Percentiles rank a stretch among this genome's conserved stretches.
These are phyloP conservation scores for Penicillium soppii DNA, from an alignment of 495 filamentous ascomycete species.

Conservation along the genomic window DNA sequence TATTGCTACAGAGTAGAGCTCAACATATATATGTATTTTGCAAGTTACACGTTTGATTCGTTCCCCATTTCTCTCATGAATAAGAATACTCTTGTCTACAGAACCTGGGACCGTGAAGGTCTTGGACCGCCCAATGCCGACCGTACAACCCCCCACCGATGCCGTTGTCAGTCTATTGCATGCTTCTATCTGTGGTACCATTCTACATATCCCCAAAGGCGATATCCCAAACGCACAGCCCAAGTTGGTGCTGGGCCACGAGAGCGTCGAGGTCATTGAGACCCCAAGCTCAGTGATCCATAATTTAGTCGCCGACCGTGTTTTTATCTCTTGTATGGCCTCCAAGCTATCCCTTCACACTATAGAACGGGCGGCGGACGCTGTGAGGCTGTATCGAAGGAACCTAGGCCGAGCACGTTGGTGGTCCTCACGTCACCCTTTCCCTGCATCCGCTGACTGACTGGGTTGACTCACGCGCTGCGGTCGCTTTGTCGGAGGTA, in stretches of 20 bases:
- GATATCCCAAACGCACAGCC: conserved; percentile 64
- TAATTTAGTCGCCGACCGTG: conserved; percentile 40
- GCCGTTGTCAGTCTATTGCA: conserved; percentile 78
- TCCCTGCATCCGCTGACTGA: conserved; percentile 39
- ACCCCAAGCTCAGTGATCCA: conserved; percentile 60
- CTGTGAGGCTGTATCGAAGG: conserved; percentile 47
- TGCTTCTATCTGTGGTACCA: conserved; percentile 77
- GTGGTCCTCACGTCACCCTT: conserved; percentile 44
- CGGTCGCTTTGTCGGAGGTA: conserved; percentile 47
- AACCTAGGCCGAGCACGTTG: conserved; percentile 51
- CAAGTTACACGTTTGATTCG: not conserved
- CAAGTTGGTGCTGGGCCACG: conserved; percentile 80
- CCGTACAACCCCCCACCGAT: conserved; percentile 65
- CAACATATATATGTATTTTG: not conserved
- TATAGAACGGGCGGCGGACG: conserved; percentile 43
- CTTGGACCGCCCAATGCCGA: conserved; percentile 61
- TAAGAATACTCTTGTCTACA: conserved; percentile 44
- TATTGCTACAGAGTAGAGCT: too few species aligned
- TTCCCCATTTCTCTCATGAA: not conserved
- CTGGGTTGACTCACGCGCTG: conserved; percentile 31
- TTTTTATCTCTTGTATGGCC: conserved; percentile 43
- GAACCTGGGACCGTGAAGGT: conserved; percentile 18
- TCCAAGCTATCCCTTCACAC: conserved; percentile 34
- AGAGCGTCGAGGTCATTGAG: conserved; percentile 80
- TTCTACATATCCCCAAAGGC: conserved; percentile 75